These are phyloP conservation scores for Oryza coarctata DNA, from an alignment of 176 grass and related monocot species.

Conservation along the genomic window DNA sequence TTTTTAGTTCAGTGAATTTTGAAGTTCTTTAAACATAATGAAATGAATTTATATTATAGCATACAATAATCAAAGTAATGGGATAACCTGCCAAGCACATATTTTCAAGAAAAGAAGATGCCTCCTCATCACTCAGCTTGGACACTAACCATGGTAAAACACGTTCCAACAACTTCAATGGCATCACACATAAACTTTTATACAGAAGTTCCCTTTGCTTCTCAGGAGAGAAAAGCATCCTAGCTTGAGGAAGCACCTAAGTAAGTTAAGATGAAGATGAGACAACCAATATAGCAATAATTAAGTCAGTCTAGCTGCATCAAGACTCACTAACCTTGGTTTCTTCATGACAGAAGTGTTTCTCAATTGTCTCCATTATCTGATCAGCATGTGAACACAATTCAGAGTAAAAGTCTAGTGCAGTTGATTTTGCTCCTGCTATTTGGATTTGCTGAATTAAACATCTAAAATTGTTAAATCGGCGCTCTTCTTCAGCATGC, in stretches of 20 bases:
- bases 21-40: slow-evolving; percentile 15
- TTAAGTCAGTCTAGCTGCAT: slow-evolving; percentile 9
- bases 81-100: slow-evolving; percentile 76
- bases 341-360: slow-evolving; percentile 89
- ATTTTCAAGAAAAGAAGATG: slow-evolving; percentile 86
- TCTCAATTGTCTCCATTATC: slow-evolving; percentile 93
- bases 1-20: slow-evolving; percentile 35
- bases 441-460: slow-evolving; percentile 95
- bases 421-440: slow-evolving; percentile 67
- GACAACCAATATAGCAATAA: slow-evolving; percentile 18
- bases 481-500: slow-evolving; percentile 84
- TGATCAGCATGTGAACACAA: slow-evolving; percentile 90
- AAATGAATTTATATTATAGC: slow-evolving; percentile 16
- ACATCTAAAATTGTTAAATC: slow-evolving; percentile 81
- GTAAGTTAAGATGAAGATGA: slow-evolving; percentile 46
- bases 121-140: slow-evolving; percentile 74
- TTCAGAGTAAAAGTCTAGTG: slow-evolving; percentile 66
- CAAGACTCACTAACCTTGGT: slow-evolving; percentile 57
- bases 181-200: slow-evolving; percentile 91
- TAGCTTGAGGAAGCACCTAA: slow-evolving; percentile 98
- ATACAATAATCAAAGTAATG: slow-evolving; percentile 14
- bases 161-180: slow-evolving; percentile 86
- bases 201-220: slow-evolving; percentile 91
- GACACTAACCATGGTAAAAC: slow-evolving; percentile 92
- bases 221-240: slow-evolving; percentile 81